These are phyloP conservation scores for Ophiosphaerella narmari DNA, from an alignment of 2,329 filamentous ascomycete species.

Conservation along the genomic window DNA sequence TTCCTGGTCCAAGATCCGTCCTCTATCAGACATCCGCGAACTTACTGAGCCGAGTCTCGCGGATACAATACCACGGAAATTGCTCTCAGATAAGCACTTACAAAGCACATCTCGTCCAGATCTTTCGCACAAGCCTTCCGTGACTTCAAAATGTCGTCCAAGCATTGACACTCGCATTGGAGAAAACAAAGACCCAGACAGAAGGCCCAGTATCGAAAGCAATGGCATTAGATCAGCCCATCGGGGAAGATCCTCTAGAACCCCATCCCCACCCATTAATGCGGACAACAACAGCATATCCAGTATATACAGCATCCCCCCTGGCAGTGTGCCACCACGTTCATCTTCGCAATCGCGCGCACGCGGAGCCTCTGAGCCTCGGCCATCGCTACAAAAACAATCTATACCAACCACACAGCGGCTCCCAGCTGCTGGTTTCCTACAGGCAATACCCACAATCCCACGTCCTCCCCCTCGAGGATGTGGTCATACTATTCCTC, in stretches of 20 bases:
- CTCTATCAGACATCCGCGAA: slow-evolving; percentile 57
- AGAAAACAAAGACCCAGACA: slow-evolving; percentile 35
- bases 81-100: slow-evolving; percentile 24
- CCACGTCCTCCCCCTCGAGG: slow-evolving; percentile 28
- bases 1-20: slow-evolving; percentile 46
- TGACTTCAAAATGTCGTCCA: slow-evolving; percentile 34
- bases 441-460: slow-evolving; percentile 14
- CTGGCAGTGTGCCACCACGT: slow-evolving; percentile 51
- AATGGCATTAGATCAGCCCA: slow-evolving; percentile 33
- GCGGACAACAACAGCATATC: slow-evolving; percentile 46
- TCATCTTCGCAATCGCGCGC: slow-evolving; percentile 50
- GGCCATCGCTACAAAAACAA: slow-evolving; percentile 15
- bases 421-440: slow-evolving; percentile 9
- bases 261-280: slow-evolving; percentile 39
- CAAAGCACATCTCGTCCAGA: slow-evolving; percentile 34
- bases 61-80: slow-evolving; percentile 41
- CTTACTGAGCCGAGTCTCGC: slow-evolving; percentile 55
- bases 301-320: slow-evolving; percentile 53
- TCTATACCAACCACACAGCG: slow-evolving; percentile 15
- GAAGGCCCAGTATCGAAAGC: slow-evolving; percentile 34
- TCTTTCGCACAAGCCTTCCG: slow-evolving; percentile 39
- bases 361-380: slow-evolving; percentile 28
- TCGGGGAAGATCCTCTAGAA: slow-evolving; percentile 32
- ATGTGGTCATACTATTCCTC: slow-evolving; percentile 47
- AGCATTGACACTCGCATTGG: slow-evolving; percentile 34